Evolutionary conservation across 2,329 filamentous ascomycete genomes (phyloP).

Genomic region (Aureobasidium sp.): DNA sequence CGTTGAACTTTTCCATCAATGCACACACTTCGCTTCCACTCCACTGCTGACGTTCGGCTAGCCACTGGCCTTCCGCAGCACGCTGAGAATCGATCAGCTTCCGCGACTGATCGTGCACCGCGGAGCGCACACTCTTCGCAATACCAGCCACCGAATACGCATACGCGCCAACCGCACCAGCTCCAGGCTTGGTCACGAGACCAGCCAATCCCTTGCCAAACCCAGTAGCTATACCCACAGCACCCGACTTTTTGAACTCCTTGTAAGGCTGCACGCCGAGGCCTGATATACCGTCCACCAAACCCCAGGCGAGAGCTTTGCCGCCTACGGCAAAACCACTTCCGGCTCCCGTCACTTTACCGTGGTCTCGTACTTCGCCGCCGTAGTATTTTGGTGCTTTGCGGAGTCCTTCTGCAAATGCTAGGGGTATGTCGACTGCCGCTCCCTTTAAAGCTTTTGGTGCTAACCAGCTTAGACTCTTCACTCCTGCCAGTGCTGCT

Average conservation of each 20-base stretch:
- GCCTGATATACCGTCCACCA: slow-evolving; percentile 69
- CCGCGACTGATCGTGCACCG: not conserved
- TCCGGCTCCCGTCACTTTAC: slow-evolving; percentile 37
- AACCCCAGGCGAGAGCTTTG: slow-evolving; percentile 51
- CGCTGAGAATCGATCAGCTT: not conserved
- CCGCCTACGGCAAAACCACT: slow-evolving; percentile 56
- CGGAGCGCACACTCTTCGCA: not conserved
- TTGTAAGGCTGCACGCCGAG: slow-evolving; percentile 63
- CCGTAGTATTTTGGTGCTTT: slow-evolving; percentile 44
- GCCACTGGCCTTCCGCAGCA: not conserved
- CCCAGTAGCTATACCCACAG: slow-evolving; percentile 62
- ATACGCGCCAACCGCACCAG: slow-evolving; percentile 40
- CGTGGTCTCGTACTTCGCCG: slow-evolving; percentile 46
- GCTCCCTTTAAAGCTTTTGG: not conserved
- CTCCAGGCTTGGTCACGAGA: slow-evolving; percentile 63
- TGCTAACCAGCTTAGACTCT: not conserved
- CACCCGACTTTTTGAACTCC: slow-evolving; percentile 54
- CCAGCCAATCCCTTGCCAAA: slow-evolving; percentile 72
- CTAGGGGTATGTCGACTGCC: not conserved
- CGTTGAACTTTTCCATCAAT: not conserved
- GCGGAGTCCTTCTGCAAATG: slow-evolving; percentile 22
- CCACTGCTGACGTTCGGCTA: not conserved
- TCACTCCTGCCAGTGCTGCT: not conserved
- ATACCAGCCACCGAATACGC: slow-evolving; percentile 16
- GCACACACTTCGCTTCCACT: not conserved